phyloP scores from a whole-genome alignment of 1,284 basidiomycete species.

The Pseudozyma sp. region DNA sequence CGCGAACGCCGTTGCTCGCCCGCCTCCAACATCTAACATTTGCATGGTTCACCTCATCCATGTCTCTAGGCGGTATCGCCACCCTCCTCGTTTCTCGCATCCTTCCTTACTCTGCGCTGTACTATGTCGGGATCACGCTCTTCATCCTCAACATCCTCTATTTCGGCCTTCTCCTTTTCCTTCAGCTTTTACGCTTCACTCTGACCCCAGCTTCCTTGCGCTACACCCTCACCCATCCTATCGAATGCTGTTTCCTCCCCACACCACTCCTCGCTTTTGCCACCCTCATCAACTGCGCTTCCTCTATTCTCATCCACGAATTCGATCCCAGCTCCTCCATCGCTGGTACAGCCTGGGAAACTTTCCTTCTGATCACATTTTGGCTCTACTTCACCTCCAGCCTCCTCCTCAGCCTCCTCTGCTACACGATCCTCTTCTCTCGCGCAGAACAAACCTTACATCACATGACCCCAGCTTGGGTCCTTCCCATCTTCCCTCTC shows the following conservation, averaged over 20 bases:
- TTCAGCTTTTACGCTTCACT: slow-evolving; percentile 25
- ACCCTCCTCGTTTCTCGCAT: slow-evolving; percentile 29
- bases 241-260: slow-evolving; percentile 45
- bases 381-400: slow-evolving; percentile 28
- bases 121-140: slow-evolving; percentile 19
- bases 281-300: slow-evolving; percentile 24
- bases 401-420: slow-evolving; percentile 7
- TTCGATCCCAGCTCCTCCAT: no score
- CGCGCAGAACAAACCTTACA: slow-evolving; percentile 22
- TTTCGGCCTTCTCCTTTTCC: slow-evolving; percentile 12
- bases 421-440: slow-evolving; percentile 18
- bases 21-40: slow-evolving; percentile 34
- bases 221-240: slow-evolving; percentile 30
- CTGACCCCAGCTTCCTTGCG: slow-evolving; percentile 2
- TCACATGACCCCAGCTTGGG: slow-evolving; percentile 43
- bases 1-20: background rate
- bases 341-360: background rate
- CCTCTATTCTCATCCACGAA: background rate
- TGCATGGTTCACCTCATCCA: slow-evolving; percentile 42
- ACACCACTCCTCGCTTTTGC: slow-evolving; percentile 30
- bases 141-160: slow-evolving; percentile 30
- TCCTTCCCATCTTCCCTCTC: slow-evolving; percentile 49
- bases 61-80: slow-evolving; percentile 37
- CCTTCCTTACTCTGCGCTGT: slow-evolving; percentile 10
- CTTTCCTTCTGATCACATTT: slow-evolving; percentile 8